Conservation (phyloP, 345 rosid species). For the Euphorbia pulcherrima region DNA sequence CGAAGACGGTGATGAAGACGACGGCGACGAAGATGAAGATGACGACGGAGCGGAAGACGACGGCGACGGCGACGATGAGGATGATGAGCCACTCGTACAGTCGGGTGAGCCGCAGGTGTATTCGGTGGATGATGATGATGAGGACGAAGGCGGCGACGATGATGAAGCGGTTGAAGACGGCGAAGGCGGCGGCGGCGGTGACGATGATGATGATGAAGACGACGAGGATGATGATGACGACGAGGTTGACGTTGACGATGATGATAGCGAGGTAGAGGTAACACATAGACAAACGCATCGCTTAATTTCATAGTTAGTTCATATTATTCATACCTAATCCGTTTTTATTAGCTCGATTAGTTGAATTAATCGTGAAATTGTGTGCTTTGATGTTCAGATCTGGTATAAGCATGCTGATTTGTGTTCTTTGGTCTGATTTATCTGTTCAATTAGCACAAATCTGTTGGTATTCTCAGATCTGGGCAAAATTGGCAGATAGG, state of each 20-base stretch:
- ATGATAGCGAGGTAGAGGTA: slow-evolving; percentile 21
- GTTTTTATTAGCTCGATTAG: neutral
- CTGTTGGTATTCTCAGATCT: slow-evolving; percentile 19
- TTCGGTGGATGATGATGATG: slow-evolving; percentile 51
- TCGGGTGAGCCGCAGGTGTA: slow-evolving; percentile 51
- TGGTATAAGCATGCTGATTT: slow-evolving; percentile 3
- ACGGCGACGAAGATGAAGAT: slow-evolving; percentile 28
- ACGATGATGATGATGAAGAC: slow-evolving; percentile 31
- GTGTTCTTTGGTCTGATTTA: neutral
- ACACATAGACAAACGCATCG: neutral
- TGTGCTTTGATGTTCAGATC: slow-evolving; percentile 29
- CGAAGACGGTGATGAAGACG: slow-evolving; percentile 19
- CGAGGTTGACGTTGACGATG: slow-evolving; percentile 19
- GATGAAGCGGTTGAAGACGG: slow-evolving; percentile 47
- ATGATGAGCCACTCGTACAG: slow-evolving; percentile 51
- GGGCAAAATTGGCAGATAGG: neutral
- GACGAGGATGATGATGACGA: slow-evolving; percentile 31
- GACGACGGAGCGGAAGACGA: slow-evolving; percentile 40
- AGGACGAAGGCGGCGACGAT: slow-evolving; percentile 47
- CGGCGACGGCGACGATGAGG: slow-evolving; percentile 38
- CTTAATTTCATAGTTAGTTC: neutral
- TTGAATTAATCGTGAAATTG: neutral
- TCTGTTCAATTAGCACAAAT: neutral
- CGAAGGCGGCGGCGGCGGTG: slow-evolving; percentile 46
- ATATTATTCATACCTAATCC: slow-evolving; percentile 4